Percentiles rank a stretch among this genome's conserved stretches.
Conservation (phyloP, 1,284 basidiomycete genomes). For the Papiliotrema fonsecae region DNA sequence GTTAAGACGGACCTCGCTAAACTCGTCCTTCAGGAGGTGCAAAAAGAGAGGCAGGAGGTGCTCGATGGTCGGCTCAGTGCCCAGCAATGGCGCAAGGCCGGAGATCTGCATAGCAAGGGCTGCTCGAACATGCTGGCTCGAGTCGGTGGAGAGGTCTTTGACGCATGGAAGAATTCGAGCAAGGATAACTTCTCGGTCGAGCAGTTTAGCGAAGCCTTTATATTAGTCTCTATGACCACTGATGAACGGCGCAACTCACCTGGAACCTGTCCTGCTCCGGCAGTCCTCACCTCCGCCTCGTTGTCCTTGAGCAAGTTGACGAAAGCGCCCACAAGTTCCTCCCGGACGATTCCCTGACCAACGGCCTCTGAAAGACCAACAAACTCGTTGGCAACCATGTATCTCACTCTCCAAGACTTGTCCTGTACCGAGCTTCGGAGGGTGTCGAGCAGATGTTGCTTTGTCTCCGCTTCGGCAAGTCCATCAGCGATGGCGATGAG, state of each 20-base stretch:
- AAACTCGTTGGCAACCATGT: constrained; percentile 98
- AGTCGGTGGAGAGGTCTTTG: constrained; percentile 86
- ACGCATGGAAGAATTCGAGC: constrained; percentile 94
- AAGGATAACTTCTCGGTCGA: constrained; percentile 92
- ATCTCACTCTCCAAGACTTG: constrained; percentile 98
- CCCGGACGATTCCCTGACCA: constrained; percentile 83
- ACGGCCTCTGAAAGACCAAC: constrained; percentile 88
- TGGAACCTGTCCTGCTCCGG: constrained; percentile 92
- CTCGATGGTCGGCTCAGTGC: constrained; percentile 92
- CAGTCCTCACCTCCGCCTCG: constrained; percentile 97
- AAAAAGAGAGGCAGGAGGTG: constrained; percentile 95
- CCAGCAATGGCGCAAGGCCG: constrained; percentile 92
- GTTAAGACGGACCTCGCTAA: constrained; percentile 95
- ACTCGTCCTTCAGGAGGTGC: constrained; percentile 95
- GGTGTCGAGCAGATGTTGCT: constrained; percentile 82
- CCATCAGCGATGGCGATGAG: constrained; percentile 87
- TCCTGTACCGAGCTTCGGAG: constrained; percentile 84
- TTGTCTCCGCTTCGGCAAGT: constrained; percentile 79
- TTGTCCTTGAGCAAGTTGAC: constrained; percentile 95
- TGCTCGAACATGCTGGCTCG: constrained; percentile 94
- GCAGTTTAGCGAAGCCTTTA: constrained; percentile 88
- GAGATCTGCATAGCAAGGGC: constrained; percentile 95
- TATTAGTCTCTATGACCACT: not conserved
- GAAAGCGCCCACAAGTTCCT: constrained; percentile 90
- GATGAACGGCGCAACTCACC: constrained; percentile 53